phyloP scores from a whole-genome alignment of 2,329 filamentous ascomycete species.

The Colletotrichum gloeosporioides region DNA sequence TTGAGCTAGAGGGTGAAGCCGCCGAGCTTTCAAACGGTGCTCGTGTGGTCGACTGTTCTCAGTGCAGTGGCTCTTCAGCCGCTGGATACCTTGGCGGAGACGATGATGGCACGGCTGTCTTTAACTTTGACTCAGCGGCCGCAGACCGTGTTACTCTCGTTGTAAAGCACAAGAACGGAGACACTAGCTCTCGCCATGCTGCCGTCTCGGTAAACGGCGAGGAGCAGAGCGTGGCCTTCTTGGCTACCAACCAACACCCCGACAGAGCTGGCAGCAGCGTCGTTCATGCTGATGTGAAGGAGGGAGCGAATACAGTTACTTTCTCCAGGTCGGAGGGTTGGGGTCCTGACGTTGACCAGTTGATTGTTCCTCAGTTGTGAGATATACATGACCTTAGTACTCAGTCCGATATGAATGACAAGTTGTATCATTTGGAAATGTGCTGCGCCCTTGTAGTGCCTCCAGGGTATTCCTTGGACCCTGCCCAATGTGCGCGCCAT shows the following conservation, averaged over 20 bases:
- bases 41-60: slow-evolving; percentile 49
- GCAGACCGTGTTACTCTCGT: slow-evolving; percentile 55
- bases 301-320: slow-evolving; percentile 54
- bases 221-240: slow-evolving; percentile 56
- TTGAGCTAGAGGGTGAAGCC: slow-evolving; percentile 56
- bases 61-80: slow-evolving; percentile 53
- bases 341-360: slow-evolving; percentile 58
- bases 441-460: fast-evolving
- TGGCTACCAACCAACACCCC: slow-evolving; percentile 49
- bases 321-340: slow-evolving; percentile 46
- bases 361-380: slow-evolving; percentile 51
- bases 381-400: neutral
- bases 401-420: too few relatives aligned
- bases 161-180: slow-evolving; percentile 62
- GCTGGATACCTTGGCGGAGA: slow-evolving; percentile 63
- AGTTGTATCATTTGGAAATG: neutral
- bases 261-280: slow-evolving; percentile 47
- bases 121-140: slow-evolving; percentile 49
- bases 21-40: slow-evolving; percentile 51
- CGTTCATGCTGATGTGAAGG: slow-evolving; percentile 52
- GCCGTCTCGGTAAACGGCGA: slow-evolving; percentile 62
- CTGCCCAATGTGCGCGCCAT: neutral
- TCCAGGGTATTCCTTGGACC: fast-evolving
- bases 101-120: slow-evolving; percentile 49
- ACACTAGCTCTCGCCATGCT: slow-evolving; percentile 56